phyloP scores from a whole-genome alignment of 75 land plant genomes.

The Cupressus sempervirens region DNA sequence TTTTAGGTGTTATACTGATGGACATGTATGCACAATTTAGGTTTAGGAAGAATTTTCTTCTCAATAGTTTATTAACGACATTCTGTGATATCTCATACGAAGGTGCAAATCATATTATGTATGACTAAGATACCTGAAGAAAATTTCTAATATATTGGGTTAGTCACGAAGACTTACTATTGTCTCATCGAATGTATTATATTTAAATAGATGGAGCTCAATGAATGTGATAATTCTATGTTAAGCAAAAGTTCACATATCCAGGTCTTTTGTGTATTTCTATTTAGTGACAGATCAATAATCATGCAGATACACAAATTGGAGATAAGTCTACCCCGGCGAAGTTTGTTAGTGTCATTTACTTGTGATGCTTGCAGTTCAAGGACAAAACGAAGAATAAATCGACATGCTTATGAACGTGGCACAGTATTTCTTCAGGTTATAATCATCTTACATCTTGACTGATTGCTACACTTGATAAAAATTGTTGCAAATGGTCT shows the following conservation, averaged over 20 bases:
- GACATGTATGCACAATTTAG: background rate
- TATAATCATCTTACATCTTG: background rate
- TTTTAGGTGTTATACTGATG: background rate
- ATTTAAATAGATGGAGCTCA: background rate
- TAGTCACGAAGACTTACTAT: background rate
- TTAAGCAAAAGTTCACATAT: background rate
- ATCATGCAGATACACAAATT: background rate
- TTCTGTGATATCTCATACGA: background rate
- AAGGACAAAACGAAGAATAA: slow-evolving; percentile 40
- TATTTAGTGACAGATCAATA: background rate
- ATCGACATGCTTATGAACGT: slow-evolving; percentile 40
- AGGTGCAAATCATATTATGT: background rate
- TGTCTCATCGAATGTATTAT: background rate
- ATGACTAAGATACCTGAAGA: background rate
- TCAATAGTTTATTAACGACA: background rate
- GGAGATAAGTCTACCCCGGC: slow-evolving; percentile 25
- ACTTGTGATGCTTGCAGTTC: slow-evolving; percentile 35
- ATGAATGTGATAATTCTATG: background rate
- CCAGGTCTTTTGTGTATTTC: background rate
- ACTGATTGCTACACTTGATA: background rate
- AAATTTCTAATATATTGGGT: background rate
- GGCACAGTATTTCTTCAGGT: slow-evolving; percentile 58
- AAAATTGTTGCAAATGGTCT: background rate
- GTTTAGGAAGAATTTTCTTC: background rate
- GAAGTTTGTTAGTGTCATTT: slow-evolving; percentile 33